phyloP scores from a whole-genome alignment of 129 eudicot species.

The Dittrichia graveolens region DNA sequence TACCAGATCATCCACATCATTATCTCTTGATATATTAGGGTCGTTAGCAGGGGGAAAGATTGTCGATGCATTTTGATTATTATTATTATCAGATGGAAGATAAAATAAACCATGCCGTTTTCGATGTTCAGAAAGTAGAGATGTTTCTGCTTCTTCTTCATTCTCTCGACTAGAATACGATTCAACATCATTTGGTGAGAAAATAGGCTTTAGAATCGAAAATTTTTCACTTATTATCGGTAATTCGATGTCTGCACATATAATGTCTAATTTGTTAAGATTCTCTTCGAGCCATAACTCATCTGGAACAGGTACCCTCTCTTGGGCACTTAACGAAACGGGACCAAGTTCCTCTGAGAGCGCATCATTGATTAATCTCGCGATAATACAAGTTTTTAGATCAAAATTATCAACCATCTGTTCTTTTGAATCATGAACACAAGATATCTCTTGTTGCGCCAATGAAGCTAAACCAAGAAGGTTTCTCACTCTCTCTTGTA shows the following conservation, averaged over 20 bases:
- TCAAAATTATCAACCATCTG: slow-evolving; percentile 32
- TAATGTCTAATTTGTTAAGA: slow-evolving; percentile 60
- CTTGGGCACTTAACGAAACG: slow-evolving; percentile 70
- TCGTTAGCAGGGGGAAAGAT: slow-evolving; percentile 90
- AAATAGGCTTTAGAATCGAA: slow-evolving; percentile 50
- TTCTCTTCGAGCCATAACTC: slow-evolving; percentile 72
- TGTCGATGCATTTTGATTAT: slow-evolving; percentile 40
- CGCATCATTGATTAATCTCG: slow-evolving; percentile 49
- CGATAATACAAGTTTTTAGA: slow-evolving; percentile 41
- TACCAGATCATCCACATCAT: slow-evolving; percentile 65
- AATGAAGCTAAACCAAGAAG: slow-evolving; percentile 66
- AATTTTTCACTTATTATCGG: slow-evolving; percentile 51
- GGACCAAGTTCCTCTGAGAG: slow-evolving; percentile 92
- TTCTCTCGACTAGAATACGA: slow-evolving; percentile 19
- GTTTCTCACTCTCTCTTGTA: slow-evolving; percentile 77
- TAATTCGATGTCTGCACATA: slow-evolving; percentile 62
- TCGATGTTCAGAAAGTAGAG: slow-evolving; percentile 80
- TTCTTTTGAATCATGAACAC: slow-evolving; percentile 41
- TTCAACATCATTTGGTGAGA: slow-evolving; percentile 32
- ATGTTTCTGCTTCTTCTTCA: slow-evolving; percentile 62
- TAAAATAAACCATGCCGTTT: slow-evolving; percentile 87
- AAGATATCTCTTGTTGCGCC: slow-evolving; percentile 48
- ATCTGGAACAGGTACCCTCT: slow-evolving; percentile 70
- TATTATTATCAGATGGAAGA: slow-evolving; percentile 63
- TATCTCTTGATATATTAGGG: slow-evolving; percentile 30